A percentile compares a stretch with the other conserved stretches of the same genome.
phyloP scores from a whole-genome alignment of 2,329 filamentous ascomycete genomes.

The Monosporascus sp. region DNA sequence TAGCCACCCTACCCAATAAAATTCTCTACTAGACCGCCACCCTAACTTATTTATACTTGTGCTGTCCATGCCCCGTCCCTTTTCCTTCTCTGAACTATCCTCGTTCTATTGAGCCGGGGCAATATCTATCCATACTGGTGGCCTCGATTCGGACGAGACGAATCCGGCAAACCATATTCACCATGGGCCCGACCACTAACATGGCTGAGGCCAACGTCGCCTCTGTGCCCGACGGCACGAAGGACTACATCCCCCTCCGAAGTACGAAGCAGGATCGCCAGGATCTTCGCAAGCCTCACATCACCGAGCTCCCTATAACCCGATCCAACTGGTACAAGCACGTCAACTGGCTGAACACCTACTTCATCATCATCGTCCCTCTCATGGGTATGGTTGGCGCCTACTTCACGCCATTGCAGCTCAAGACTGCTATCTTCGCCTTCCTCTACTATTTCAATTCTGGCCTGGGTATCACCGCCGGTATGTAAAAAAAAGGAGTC shows the following conservation, averaged over 20 bases:
- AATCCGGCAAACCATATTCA: neutral
- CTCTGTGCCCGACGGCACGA: conserved; percentile 46
- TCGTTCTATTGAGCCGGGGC: neutral
- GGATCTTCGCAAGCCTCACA: conserved; percentile 86
- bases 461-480: conserved; percentile 31
- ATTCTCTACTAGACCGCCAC: conserved; percentile 5
- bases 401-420: conserved; percentile 63
- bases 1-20: conserved; percentile 5
- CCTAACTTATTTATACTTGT: neutral
- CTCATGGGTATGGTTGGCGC: conserved; percentile 66
- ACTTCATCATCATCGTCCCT: conserved; percentile 74
- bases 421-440: conserved; percentile 37
- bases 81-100: neutral
- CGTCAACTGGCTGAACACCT: conserved; percentile 88
- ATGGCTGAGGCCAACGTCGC: conserved; percentile 32
- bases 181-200: conserved; percentile 20
- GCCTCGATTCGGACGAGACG: neutral
- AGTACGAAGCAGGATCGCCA: conserved; percentile 43
- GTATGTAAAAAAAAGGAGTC: conserved; percentile 9
- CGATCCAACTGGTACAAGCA: conserved; percentile 84
- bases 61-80: neutral
- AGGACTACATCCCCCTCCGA: conserved; percentile 49
- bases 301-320: conserved; percentile 77
- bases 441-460: conserved; percentile 32
- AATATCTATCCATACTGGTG: neutral